Evolutionary conservation across 2,329 filamentous ascomycete species (phyloP).

Genomic region (Verticillium isaacii): DNA sequence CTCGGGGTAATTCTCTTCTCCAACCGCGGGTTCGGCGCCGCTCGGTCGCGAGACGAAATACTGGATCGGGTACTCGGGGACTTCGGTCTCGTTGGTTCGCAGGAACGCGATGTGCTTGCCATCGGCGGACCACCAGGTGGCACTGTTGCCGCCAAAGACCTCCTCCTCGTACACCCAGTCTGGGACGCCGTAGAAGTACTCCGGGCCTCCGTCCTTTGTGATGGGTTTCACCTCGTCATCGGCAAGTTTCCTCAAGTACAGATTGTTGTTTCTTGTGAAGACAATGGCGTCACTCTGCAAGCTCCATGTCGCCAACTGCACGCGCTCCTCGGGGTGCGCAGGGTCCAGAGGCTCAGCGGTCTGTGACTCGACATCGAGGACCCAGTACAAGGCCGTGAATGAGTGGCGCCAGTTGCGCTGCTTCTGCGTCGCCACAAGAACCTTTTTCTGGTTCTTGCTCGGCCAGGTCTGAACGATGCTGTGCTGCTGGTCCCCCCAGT

Average conservation of each 20-base stretch:
- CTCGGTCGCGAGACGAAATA: conserved; percentile 89
- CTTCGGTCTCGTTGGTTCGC: conserved; percentile 81
- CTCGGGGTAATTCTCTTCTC: conserved; percentile 86
- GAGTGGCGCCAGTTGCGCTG: conserved; percentile 87
- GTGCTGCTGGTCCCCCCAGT: conserved; percentile 50
- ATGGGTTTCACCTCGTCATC: conserved; percentile 61
- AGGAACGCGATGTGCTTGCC: conserved; percentile 79
- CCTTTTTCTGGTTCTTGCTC: conserved; percentile 78
- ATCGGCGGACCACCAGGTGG: conserved; percentile 83
- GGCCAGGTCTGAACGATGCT: conserved; percentile 63
- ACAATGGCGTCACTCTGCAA: conserved; percentile 80
- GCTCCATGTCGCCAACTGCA: conserved; percentile 88
- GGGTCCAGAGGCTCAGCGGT: conserved; percentile 73
- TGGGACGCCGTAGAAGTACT: conserved; percentile 92
- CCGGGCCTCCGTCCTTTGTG: conserved; percentile 78
- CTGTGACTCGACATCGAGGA: conserved; percentile 84
- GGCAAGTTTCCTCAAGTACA: conserved; percentile 67
- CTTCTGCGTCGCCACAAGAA: conserved; percentile 71
- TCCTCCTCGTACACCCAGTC: conserved; percentile 93
- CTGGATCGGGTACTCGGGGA: conserved; percentile 88
- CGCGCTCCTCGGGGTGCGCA: conserved; percentile 53
- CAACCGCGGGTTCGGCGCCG: conserved; percentile 59
- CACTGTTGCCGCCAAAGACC: conserved; percentile 68
- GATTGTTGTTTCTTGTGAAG: conserved; percentile 88
- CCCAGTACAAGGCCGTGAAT: conserved; percentile 80